A percentile compares a stretch with the other conserved stretches of the same genome.
Evolutionary conservation across 2,329 filamentous ascomycete genomes (phyloP).

Genomic region (Monilinia laxa): DNA sequence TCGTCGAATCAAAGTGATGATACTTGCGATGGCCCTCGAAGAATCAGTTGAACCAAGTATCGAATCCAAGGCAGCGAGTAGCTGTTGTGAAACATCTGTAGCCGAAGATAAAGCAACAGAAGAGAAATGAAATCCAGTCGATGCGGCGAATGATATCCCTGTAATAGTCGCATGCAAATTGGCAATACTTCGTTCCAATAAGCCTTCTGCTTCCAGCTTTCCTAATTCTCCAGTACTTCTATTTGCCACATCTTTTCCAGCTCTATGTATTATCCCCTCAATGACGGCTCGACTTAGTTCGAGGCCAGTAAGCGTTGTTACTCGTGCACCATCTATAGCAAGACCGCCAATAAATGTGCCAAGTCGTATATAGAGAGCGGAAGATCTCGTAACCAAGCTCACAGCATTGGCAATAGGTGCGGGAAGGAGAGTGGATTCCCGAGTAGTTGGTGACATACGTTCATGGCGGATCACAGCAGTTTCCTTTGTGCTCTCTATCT

Average conservation of each 20-base stretch:
- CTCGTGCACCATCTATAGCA: conserved; percentile 42
- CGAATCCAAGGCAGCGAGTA: conserved; percentile 60
- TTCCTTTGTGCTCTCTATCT: background rate
- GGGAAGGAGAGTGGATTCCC: conserved; percentile 54
- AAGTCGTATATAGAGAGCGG: conserved; percentile 49
- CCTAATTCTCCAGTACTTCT: conserved; percentile 45
- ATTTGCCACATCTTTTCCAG: conserved; percentile 41
- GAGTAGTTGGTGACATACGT: background rate
- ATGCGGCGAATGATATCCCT: conserved; percentile 60
- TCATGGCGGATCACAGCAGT: background rate
- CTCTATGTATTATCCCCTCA: conserved; percentile 42
- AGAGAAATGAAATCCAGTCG: conserved; percentile 59
- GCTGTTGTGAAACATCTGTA: conserved; percentile 57
- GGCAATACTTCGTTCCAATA: conserved; percentile 57
- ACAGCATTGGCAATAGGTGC: conserved; percentile 56
- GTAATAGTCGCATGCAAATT: conserved; percentile 57
- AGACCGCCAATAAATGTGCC: conserved; percentile 43
- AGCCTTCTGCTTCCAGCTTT: conserved; percentile 53
- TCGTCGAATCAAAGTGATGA: conserved; percentile 61
- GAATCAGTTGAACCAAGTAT: conserved; percentile 69
- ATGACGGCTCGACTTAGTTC: conserved; percentile 43
- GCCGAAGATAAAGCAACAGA: conserved; percentile 54
- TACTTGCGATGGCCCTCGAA: conserved; percentile 64
- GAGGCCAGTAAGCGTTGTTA: conserved; percentile 43
- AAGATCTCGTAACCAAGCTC: conserved; percentile 60